Evolutionary conservation across 2,329 filamentous ascomycete species (phyloP), one percentile per base, ranked within the genome.

Genomic region (Verticillium isaacii): DNA sequence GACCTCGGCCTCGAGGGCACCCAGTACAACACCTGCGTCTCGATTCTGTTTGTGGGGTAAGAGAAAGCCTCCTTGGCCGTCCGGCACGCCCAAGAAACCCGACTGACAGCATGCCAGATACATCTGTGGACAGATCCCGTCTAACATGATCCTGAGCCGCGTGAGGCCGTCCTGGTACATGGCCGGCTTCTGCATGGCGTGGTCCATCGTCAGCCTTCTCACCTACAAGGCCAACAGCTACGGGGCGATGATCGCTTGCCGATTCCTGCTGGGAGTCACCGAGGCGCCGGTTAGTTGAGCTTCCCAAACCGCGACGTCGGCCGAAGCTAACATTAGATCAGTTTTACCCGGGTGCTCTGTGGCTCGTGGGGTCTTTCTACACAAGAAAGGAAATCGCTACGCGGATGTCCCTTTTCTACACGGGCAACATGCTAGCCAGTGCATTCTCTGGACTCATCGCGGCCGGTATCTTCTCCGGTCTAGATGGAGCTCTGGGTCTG

Each of bases 311-410:
- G 23, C 41, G 17, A 23, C 12, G 23, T 8, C 41, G 17, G 41
- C 23, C 17, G 23, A 11, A 19, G 23, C 32, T 57, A 32, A 58
- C 14, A 3, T 19, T 32, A 3, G 64, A 79, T 72, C 73, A 1
- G 77, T 74, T 76, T 39, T 75, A 73, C 60, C 71, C 71, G 0
- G 71, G 74, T 34, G 72, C 68, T 1, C 60, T 73, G 1, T 73
- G 71, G 58, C 75, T 83, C 55, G 72, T 85, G 2, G 80, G 78
- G 2, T 78, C 81, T 36, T 86, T 82, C 71, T 86, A 85, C 70
- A 85, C 81, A 1, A 74, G 80, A 32, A 80, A 82, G 65, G 77
- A 80, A 66, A 66, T 80, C 29, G 72, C 75, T 15, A 69, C 74
- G 3, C 72, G 78, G 57, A 76, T 80, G 36, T 74, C 77, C 5